Percentiles rank a stretch among this genome's conserved stretches.
Conservation (phyloP, 192 early-diverging fungal genomes). For the Backusella australiensis region DNA sequence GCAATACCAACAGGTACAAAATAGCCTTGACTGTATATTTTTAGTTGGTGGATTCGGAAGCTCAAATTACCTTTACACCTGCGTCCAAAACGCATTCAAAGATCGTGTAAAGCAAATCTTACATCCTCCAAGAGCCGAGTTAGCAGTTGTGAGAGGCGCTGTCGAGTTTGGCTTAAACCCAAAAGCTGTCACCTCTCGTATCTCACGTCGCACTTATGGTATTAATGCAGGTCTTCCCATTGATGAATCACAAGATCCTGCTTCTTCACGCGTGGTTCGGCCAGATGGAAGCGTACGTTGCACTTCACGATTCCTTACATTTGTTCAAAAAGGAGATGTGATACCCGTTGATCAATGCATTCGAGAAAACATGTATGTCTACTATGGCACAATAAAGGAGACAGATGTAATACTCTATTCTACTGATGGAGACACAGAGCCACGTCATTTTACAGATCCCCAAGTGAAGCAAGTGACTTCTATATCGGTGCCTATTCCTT, state of each 20-base stretch:
- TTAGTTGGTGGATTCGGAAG: constrained; percentile 54
- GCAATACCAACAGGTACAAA: constrained; percentile 35
- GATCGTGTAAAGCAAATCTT: constrained; percentile 35
- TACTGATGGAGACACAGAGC: constrained; percentile 4
- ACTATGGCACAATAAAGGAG: constrained; percentile 13
- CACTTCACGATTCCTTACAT: constrained; percentile 21
- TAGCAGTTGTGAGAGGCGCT: constrained; percentile 49
- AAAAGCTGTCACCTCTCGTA: constrained; percentile 33
- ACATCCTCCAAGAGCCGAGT: constrained; percentile 40
- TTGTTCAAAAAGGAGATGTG: constrained; percentile 20
- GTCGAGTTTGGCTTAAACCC: constrained; percentile 42
- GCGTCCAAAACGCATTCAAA: constrained; percentile 37
- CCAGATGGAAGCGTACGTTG: constrained; percentile 41
- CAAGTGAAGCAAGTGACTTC: constrained; percentile 19
- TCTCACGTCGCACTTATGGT: constrained; percentile 42
- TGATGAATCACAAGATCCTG: constrained; percentile 39
- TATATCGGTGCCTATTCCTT: constrained; percentile 30
- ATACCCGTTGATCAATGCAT: constrained; percentile 46
- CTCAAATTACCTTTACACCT: constrained; percentile 40
- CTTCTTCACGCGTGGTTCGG: constrained; percentile 30
- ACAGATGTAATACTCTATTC: constrained; percentile 25
- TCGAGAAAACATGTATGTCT: constrained; percentile 32
- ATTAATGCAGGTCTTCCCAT: constrained; percentile 43
- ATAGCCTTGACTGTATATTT: constrained; percentile 43
- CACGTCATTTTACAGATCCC: constrained; percentile 11